Conservation (phyloP, 108 stramenopile species). For the Conticribra weissflogii region DNA sequence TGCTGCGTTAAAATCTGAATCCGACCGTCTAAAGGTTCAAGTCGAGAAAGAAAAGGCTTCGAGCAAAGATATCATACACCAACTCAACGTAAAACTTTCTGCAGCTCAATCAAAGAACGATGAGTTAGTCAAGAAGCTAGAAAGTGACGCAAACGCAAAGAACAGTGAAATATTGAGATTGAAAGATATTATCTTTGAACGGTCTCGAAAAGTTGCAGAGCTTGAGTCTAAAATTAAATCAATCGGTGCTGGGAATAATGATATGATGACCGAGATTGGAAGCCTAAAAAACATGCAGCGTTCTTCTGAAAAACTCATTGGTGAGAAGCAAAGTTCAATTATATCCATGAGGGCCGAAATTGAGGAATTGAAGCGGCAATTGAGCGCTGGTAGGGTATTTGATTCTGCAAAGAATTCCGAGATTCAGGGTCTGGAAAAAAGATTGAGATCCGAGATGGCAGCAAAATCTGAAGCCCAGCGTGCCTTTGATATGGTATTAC, state of each 20-base stretch:
- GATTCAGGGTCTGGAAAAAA: constrained; percentile 19
- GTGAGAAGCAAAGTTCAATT: constrained; percentile 32
- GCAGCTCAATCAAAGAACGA: constrained; percentile 30
- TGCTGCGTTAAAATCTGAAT: constrained; percentile 25
- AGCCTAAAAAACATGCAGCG: constrained; percentile 14
- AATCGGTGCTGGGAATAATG: constrained; percentile 1
- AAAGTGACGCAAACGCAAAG: constrained; percentile 31
- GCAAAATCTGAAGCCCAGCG: not conserved
- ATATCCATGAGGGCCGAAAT: constrained; percentile 15
- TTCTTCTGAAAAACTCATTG: constrained; percentile 24
- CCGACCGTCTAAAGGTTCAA: constrained; percentile 28
- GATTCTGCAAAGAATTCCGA: constrained; percentile 23
- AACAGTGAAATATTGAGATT: constrained; percentile 23
- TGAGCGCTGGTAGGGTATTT: constrained; percentile 6
- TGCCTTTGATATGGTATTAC: constrained; percentile 1
- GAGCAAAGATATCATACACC: constrained; percentile 15
- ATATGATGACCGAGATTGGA: constrained; percentile 8
- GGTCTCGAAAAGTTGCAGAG: constrained; percentile 25
- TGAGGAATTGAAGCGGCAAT: constrained; percentile 11
- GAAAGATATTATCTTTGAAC: constrained; percentile 27
- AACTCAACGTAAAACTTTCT: constrained; percentile 24
- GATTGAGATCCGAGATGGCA: not conserved
- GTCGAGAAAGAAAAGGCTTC: constrained; percentile 34
- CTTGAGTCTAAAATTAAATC: constrained; percentile 25
- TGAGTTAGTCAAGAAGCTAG: constrained; percentile 31